A percentile compares a stretch with the other conserved stretches of the same genome.
Conservation (phyloP, 805 yeast genomes). For the Wickerhamomyces sydowiorum region DNA sequence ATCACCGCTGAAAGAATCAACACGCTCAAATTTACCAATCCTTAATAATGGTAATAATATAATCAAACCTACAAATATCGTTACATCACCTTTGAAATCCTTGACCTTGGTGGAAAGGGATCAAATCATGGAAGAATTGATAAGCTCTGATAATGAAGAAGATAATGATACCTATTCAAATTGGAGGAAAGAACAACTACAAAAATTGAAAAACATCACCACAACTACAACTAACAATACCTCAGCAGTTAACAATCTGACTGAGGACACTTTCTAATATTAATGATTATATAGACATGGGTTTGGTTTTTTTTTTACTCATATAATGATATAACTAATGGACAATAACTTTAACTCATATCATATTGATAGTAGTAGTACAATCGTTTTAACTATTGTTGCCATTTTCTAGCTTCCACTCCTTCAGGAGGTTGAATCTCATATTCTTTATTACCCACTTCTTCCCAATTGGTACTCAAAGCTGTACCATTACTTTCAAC, state of each 20-base stretch:
- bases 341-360: no score
- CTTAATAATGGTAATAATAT: neutral
- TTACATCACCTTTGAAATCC: conserved; percentile 23
- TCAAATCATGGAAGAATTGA: conserved; percentile 4
- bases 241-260: no score
- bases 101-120: no score
- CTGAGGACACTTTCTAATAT: conserved; percentile 13
- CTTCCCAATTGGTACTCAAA: conserved; percentile 89
- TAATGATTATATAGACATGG: neutral
- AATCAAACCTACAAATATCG: conserved; percentile 4
- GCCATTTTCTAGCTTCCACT: conserved; percentile 18
- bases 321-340: neutral
- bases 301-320: no score
- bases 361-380: no score
- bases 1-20: conserved; percentile 14
- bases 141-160: conserved; percentile 10
- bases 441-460: conserved; percentile 61
- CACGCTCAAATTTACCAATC: conserved; percentile 7
- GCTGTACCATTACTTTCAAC: conserved; percentile 94
- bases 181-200: conserved; percentile 23
- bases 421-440: conserved; percentile 22
- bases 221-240: no score
- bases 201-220: conserved; percentile 13
- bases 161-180: conserved; percentile 12
- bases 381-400: neutral